phyloP scores from a whole-genome alignment of 176 grass and related monocot genomes.

The Carex cristatella region DNA sequence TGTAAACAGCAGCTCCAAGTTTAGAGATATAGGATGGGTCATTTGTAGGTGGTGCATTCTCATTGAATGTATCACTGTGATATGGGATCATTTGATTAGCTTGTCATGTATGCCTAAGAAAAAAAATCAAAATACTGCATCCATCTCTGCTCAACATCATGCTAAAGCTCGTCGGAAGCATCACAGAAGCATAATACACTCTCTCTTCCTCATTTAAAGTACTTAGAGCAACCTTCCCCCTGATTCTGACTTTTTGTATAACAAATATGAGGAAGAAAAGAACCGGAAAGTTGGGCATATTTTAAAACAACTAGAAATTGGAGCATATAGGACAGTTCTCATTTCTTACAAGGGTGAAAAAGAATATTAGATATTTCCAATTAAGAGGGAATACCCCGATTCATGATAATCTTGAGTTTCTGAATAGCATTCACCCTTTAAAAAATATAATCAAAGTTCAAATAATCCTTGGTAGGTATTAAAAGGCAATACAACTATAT shows the following conservation, averaged over 20 bases:
- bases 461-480: background rate
- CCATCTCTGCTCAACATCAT: background rate
- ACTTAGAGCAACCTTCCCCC: background rate
- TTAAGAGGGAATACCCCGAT: background rate
- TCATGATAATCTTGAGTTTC: background rate
- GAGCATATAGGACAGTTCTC: background rate
- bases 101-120: background rate
- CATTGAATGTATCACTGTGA: slow-evolving; percentile 98
- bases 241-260: background rate
- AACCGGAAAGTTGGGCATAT: background rate
- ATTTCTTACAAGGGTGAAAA: background rate
- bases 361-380: background rate
- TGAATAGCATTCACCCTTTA: background rate
- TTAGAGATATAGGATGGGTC: slow-evolving; percentile 82
- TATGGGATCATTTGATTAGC: slow-evolving; percentile 13
- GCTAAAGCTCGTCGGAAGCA: background rate
- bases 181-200: background rate
- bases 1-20: slow-evolving; percentile 86
- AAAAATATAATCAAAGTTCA: background rate
- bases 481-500: background rate
- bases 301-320: background rate
- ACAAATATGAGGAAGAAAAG: background rate
- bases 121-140: background rate
- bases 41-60: slow-evolving; percentile 89
- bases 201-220: background rate